Evolutionary conservation across 1,284 basidiomycete genomes (phyloP).

Genomic region (Tilletia setariae): DNA sequence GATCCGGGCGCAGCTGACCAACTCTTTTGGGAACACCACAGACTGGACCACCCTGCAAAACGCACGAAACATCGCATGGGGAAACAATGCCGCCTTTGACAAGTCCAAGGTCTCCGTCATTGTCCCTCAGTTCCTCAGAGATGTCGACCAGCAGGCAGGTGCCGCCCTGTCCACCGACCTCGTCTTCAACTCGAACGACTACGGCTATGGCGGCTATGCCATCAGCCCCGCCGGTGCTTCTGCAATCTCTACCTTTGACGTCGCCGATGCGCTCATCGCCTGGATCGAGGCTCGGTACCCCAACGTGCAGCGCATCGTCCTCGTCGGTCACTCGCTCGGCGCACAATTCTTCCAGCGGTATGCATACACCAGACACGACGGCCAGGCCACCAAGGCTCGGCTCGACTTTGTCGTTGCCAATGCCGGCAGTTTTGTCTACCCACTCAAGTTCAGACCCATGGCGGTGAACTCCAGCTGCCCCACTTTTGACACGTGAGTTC

Average conservation of each 20-base stretch:
- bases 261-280: neutral
- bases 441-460: neutral
- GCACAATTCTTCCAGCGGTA: conserved; percentile 12
- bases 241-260: neutral
- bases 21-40: no score
- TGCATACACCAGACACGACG: neutral
- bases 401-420: conserved; percentile 5
- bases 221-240: neutral
- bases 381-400: neutral
- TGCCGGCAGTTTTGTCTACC: neutral
- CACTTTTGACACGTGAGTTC: neutral
- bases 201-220: neutral
- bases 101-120: conserved; percentile 10
- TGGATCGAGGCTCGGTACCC: conserved; percentile 14
- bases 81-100: conserved; percentile 15
- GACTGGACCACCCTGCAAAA: conserved; percentile 5
- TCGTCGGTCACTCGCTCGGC: conserved; percentile 14
- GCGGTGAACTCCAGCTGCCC: neutral
- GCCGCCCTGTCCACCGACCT: neutral
- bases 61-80: conserved; percentile 4
- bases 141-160: conserved; percentile 11
- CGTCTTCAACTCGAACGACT: neutral
- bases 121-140: neutral
- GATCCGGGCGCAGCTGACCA: no score
- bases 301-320: conserved; percentile 8